Evolutionary conservation across 2,329 filamentous ascomycete species (phyloP).

Genomic region (Curvularia hawaiiensis): DNA sequence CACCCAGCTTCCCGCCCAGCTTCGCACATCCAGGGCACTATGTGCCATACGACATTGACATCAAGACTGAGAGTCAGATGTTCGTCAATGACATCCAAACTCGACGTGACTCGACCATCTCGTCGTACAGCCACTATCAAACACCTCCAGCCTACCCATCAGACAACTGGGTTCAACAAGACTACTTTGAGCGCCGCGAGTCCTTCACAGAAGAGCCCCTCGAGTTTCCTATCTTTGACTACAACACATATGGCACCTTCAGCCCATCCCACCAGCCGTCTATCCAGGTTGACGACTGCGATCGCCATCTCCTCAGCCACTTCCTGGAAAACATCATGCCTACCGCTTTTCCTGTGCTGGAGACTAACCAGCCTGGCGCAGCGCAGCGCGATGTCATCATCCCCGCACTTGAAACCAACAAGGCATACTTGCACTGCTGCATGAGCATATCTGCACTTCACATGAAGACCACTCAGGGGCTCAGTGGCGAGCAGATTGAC

Average conservation of each 20-base stretch:
- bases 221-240: conserved; percentile 83
- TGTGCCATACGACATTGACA: conserved; percentile 88
- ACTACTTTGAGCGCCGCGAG: conserved; percentile 71
- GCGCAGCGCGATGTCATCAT: conserved; percentile 82
- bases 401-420: conserved; percentile 87
- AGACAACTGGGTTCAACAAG: conserved; percentile 74
- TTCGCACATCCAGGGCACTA: conserved; percentile 63
- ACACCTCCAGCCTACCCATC: conserved; percentile 74
- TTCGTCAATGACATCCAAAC: conserved; percentile 91
- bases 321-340: conserved; percentile 88
- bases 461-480: conserved; percentile 75
- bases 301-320: conserved; percentile 85
- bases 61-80: conserved; percentile 94
- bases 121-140: conserved; percentile 91
- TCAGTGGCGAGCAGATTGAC: conserved; percentile 76
- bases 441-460: conserved; percentile 92
- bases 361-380: conserved; percentile 85
- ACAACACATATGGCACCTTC: conserved; percentile 68
- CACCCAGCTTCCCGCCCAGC: conserved; percentile 50
- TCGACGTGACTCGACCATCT: conserved; percentile 82
- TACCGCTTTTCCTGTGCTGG: conserved; percentile 88
- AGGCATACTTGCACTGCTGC: conserved; percentile 93
- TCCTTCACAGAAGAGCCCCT: conserved; percentile 62
- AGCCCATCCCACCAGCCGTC: conserved; percentile 69
- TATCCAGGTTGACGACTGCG: conserved; percentile 84